Evolutionary conservation across 2,329 filamentous ascomycete species (phyloP), one percentile per base, ranked within the genome.

Genomic region (Pseudonectria foliicola): DNA sequence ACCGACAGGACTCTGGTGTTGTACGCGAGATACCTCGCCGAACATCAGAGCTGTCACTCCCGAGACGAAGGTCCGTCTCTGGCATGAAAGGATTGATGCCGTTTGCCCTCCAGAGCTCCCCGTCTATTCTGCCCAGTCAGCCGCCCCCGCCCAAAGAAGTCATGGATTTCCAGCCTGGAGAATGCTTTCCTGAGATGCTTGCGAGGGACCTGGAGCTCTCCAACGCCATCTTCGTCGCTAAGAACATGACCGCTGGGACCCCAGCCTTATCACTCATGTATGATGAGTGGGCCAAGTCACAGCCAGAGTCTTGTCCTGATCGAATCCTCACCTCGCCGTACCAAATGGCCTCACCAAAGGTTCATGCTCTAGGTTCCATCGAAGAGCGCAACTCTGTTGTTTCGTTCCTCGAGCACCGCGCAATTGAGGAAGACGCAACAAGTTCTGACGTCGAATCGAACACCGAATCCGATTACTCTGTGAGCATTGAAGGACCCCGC

Each of bases 131-230:
- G 25, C 41, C 50, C 5, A 50, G 29, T 29, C 42, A 39, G 12
- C 37, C 48, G 7, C 33, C n/a, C n/a, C n/a, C 42, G 11, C 44
- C 41, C 28, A 48, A 54, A 24, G 52, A 56, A 13, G 42, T 35
- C 24, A 51, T 60, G 33, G 43, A 57, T 53, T 48, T 47, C 13
- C 46, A 51, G 29, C 44, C 50, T 10, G 58, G 57, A 32, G 66
- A 64, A 50, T 77, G 68, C 53, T 58, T 78, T 13, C 70, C 74
- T 3, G 75, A 78, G 53, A 46, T 75, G 26, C 58, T 78, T n/a
- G 73, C 66, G 6, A 64, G 61, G 39, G 72, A 78, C 42, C 57
- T 77, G 29, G 68, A 74, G 47, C 48, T 61, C 14, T 74, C 69
- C 13, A 59, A 59, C 33, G 55, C 60, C 8, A 50, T 73, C 16